Conservation (phyloP, 2,329 filamentous ascomycete genomes). For the Pseudogymnoascus sp. region DNA sequence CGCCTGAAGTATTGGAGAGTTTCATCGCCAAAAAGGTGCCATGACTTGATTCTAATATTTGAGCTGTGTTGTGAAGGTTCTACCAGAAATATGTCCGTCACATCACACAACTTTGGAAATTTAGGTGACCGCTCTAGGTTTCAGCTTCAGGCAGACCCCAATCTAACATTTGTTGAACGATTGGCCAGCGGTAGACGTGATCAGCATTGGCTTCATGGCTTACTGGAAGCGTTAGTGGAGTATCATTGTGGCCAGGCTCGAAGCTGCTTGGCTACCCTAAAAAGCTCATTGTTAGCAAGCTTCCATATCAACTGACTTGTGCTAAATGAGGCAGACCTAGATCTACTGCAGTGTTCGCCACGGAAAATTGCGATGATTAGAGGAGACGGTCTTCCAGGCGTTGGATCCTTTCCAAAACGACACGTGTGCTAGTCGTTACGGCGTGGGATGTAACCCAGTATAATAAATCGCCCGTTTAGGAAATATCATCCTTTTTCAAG, state of each 20-base stretch:
- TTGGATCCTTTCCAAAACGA: constrained; percentile 28
- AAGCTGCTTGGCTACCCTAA: not conserved
- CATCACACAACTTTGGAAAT: constrained; percentile 4
- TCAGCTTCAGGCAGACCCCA: not conserved
- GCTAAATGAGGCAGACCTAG: not conserved
- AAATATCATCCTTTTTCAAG: no score
- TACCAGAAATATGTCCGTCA: constrained; percentile 4
- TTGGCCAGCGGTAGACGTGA: constrained; percentile 22
- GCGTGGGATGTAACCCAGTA: no score
- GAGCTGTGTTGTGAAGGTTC: not conserved
- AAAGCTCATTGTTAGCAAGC: not conserved
- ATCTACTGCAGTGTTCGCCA: not conserved
- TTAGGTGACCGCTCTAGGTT: not conserved
- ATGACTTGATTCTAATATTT: constrained; percentile 13
- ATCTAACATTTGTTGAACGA: constrained; percentile 19
- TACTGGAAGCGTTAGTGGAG: constrained; percentile 16
- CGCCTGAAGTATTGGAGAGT: not conserved
- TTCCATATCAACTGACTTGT: not conserved
- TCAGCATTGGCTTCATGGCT: constrained; percentile 23
- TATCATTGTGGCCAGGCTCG: constrained; percentile 13
- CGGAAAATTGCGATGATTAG: constrained; percentile 11
- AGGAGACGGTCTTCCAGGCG: constrained; percentile 25
- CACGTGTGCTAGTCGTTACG: constrained; percentile 20
- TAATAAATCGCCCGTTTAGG: no score
- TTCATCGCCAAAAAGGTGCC: constrained; percentile 16